Base-by-base conservation (phyloP, 176 grass and related monocot genomes). In the Aegilops umbellulata region DNA sequence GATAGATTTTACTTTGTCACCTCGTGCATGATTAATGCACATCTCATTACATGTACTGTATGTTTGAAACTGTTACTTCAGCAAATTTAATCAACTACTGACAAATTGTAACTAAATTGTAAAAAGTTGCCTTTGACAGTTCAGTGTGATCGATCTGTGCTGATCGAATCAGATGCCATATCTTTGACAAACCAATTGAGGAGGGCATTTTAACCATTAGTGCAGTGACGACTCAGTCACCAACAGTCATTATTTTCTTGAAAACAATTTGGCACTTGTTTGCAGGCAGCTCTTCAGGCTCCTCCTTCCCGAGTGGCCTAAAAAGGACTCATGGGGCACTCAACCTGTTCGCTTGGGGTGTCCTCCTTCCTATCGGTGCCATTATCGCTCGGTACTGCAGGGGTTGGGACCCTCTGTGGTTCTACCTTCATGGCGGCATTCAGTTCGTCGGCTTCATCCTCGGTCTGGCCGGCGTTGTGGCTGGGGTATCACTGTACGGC, bases 261-360 rank as follows among this genome's bases (percentile, higher is more conserved):
- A 47, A 47, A 15, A 47, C 44, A 83, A 79, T 58, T 55, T 16
- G 24, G 5, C 23, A 9, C 11, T 49, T 42, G 51, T 86, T 69
- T 90, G 27, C 90, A 99, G 97, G 97, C 80, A 91, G 84, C 77
- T 88, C 87, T 41, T 89, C 92, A 23, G 87, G 63, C 6, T 84
- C 88, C 2, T 82, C 90, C 23, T 95, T 84, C 76, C 79, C 90
- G 0, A 77, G 83, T 55, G 90, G 91, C 44, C 90, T 99, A 74
- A 99, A 99, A 68, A 93, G 85, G 88, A 88, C 97, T 61, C 97
- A 99, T 69, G 94, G 97, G 31, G 92, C 82, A 22, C 92, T 99
- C 64, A 93, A 93, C 74, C 84, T 99, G 75, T 88, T 99, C 53
- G 92, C 90, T 6, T 99, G 97, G 97, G 97, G 97, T 15, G 92